Evolutionary conservation across 805 yeast genomes (phyloP).

Genomic region (Suhomyces faveliae): DNA sequence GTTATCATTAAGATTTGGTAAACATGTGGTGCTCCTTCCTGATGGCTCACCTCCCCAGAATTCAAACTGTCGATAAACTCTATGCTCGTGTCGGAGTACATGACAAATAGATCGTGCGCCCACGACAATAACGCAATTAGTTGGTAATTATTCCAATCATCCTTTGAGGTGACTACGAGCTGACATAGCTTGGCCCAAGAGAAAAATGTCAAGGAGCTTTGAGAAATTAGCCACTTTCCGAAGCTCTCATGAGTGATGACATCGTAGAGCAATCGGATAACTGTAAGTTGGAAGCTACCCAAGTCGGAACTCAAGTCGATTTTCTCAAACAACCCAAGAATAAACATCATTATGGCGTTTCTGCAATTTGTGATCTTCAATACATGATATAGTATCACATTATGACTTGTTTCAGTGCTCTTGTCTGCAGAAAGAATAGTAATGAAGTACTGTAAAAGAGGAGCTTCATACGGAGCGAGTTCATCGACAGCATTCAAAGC

Average conservation of each 20-base stretch:
- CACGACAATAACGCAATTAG: conserved; percentile 41
- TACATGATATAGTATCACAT: conserved; percentile 5
- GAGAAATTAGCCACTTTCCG: conserved; percentile 9
- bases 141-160: conserved; percentile 41
- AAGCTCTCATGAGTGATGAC: conserved; percentile 14
- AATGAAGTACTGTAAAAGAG: not conserved
- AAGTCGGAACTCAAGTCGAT: conserved; percentile 6
- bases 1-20: conserved; percentile 14
- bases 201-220: conserved; percentile 1
- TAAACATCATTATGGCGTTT: conserved; percentile 4
- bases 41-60: not conserved
- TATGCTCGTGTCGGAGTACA: conserved; percentile 11
- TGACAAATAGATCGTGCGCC: conserved; percentile 32
- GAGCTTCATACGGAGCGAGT: not conserved
- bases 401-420: conserved; percentile 7
- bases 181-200: conserved; percentile 28
- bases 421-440: not conserved
- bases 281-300: not conserved
- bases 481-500: not conserved
- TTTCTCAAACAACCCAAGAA: conserved; percentile 5
- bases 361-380: conserved; percentile 3
- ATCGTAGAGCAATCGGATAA: conserved; percentile 6
- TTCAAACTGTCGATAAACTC: conserved; percentile 1
- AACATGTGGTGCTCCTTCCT: not conserved
- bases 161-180: conserved; percentile 36